Percentiles rank a stretch among this genome's conserved stretches.
Conservation (phyloP, 2,329 filamentous ascomycete species). For the Alternaria triticina region DNA sequence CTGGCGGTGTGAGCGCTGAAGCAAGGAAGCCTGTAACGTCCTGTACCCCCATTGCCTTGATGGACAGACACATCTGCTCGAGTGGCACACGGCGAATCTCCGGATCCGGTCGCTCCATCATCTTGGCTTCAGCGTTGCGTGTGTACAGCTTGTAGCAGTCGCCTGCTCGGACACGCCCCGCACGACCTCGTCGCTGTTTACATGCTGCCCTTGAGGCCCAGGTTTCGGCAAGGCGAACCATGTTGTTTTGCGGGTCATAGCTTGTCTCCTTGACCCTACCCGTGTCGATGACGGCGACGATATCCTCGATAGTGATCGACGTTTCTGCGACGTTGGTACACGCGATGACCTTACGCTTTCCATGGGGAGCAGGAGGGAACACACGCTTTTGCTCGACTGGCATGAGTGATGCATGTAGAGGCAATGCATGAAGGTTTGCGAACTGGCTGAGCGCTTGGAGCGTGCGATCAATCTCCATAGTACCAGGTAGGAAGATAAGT, state of each 20-base stretch:
- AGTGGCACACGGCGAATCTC: conserved; percentile 92
- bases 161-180: conserved; percentile 88
- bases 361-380: conserved; percentile 75
- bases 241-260: conserved; percentile 89
- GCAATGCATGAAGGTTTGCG: conserved; percentile 75
- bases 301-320: conserved; percentile 97
- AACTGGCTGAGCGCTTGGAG: conserved; percentile 71
- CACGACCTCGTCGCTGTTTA: conserved; percentile 91
- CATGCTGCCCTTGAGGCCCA: conserved; percentile 95
- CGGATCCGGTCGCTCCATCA: conserved; percentile 92
- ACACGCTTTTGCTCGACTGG: conserved; percentile 87
- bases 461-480: conserved; percentile 86
- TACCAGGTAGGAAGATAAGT: conserved; percentile 92
- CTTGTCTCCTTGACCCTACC: conserved; percentile 96
- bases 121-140: conserved; percentile 74
- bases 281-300: conserved; percentile 93
- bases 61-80: conserved; percentile 92
- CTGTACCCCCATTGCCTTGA: conserved; percentile 90
- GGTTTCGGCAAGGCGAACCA: conserved; percentile 91
- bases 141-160: conserved; percentile 97
- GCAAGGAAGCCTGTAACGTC: conserved; percentile 83
- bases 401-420: conserved; percentile 89
- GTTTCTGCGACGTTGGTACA: conserved; percentile 98
- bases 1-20: conserved; percentile 87
- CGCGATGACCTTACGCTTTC: conserved; percentile 89